Evolutionary conservation across 805 yeast genomes (phyloP).

Genomic region (Monosporozyma solicola): DNA sequence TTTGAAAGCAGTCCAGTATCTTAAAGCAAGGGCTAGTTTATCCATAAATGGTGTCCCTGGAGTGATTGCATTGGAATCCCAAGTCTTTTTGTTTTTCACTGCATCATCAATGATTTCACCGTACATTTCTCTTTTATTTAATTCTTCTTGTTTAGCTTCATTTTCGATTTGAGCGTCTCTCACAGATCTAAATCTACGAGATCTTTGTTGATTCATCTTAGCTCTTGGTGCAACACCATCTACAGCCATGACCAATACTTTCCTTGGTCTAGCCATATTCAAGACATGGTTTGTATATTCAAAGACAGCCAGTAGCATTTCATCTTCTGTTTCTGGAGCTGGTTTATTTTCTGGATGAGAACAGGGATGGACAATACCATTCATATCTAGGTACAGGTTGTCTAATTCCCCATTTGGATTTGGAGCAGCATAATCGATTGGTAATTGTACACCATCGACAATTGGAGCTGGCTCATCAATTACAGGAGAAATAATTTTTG

Average conservation of each 20-base stretch:
- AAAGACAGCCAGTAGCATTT: conserved; percentile 91
- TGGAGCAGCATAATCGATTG: conserved; percentile 59
- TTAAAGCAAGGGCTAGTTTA: conserved; percentile 65
- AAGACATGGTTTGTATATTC: conserved; percentile 87
- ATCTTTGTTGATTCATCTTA: conserved; percentile 93
- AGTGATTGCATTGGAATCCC: conserved; percentile 96
- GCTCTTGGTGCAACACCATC: conserved; percentile 99
- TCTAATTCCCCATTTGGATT: conserved; percentile 96
- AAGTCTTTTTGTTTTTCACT: conserved; percentile 61
- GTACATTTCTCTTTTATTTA: conserved; percentile 23
- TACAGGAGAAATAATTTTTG: conserved; percentile 88
- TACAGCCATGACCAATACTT: conserved; percentile 87
- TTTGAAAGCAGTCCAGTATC: conserved; percentile 91
- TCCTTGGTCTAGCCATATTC: conserved; percentile 90
- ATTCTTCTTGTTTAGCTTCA: conserved; percentile 52
- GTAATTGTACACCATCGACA: conserved; percentile 54
- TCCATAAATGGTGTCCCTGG: conserved; percentile 99
- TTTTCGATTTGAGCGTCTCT: conserved; percentile 77
- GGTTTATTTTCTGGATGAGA: conserved; percentile 96
- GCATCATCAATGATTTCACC: conserved; percentile 72
- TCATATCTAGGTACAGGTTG: conserved; percentile 92
- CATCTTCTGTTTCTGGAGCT: conserved; percentile 93
- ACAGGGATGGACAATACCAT: conserved; percentile 98
- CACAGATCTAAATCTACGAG: conserved; percentile 88
- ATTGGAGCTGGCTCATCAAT: conserved; percentile 57